These are phyloP conservation scores for Kodamaea plutei DNA, from an alignment of 1,139 yeast genomes.

Conservation along the genomic window DNA sequence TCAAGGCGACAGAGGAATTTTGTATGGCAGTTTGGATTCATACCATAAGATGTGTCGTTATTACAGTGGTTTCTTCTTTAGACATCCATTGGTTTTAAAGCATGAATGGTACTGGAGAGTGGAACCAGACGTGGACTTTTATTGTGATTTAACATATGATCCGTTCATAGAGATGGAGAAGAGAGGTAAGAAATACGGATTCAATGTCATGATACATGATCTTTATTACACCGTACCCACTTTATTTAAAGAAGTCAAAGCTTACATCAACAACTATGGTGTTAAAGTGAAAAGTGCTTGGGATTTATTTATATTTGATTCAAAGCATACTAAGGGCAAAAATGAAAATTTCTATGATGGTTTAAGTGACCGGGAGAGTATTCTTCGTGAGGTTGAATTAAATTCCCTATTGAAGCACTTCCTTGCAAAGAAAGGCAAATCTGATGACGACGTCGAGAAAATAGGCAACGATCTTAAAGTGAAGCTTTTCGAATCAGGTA, in stretches of 20 bases:
- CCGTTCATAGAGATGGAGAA: conserved; percentile 80
- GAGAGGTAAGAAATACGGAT: conserved; percentile 72
- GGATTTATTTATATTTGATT: conserved; percentile 47
- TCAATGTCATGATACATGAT: conserved; percentile 72
- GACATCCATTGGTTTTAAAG: conserved; percentile 63
- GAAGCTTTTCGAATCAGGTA: conserved; percentile 22
- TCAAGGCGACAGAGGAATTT: conserved; percentile 77
- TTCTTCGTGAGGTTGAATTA: conserved; percentile 25
- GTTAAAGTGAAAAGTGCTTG: conserved; percentile 55
- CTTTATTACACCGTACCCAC: conserved; percentile 77
- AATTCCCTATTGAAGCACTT: conserved; percentile 25
- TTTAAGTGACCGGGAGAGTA: conserved; percentile 15
- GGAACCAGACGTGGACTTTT: conserved; percentile 86
- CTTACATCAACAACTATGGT: conserved; percentile 47
- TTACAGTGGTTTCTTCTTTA: conserved; percentile 73
- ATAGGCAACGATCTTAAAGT: conserved; percentile 10
- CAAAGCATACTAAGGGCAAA: conserved; percentile 21
- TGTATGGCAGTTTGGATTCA: conserved; percentile 76
- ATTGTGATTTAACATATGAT: conserved; percentile 86
- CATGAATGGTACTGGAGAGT: conserved; percentile 93
- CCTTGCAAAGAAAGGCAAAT: conserved; percentile 14
- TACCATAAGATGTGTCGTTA: conserved; percentile 75
- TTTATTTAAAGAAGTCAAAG: conserved; percentile 64
- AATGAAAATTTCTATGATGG: conserved; percentile 21
- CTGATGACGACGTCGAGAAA: conserved; percentile 13